A percentile compares a stretch with the other conserved stretches of the same genome.
These are phyloP conservation scores for Coniochaeta ligniaria DNA, from an alignment of 2,329 filamentous ascomycete species.

Conservation along the genomic window DNA sequence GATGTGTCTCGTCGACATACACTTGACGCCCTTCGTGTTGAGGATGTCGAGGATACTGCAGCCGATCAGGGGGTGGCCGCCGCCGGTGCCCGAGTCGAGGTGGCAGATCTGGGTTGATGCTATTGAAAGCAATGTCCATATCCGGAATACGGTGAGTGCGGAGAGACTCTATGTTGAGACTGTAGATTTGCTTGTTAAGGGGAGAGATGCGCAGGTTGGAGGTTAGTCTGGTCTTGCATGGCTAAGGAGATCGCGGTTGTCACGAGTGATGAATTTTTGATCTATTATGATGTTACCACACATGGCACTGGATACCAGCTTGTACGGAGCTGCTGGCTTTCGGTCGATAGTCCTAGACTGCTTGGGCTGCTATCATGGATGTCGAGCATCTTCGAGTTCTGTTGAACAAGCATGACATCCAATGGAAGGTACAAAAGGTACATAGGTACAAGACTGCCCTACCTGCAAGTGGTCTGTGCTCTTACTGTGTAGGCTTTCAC, in stretches of 20 bases:
- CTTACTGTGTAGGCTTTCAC: not conserved
- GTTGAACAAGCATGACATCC: too few species aligned
- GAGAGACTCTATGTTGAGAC: slow-evolving; percentile 48
- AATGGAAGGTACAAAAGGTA: too few species aligned
- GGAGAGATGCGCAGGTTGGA: not conserved
- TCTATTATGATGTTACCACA: too few species aligned
- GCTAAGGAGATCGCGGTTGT: not conserved
- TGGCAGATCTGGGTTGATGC: slow-evolving; percentile 67
- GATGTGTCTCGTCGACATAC: slow-evolving; percentile 61
- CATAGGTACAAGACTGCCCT: too few species aligned
- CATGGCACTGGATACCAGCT: too few species aligned
- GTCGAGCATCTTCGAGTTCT: too few species aligned
- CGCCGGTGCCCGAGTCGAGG: slow-evolving; percentile 53
- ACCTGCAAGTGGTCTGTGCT: not conserved
- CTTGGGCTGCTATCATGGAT: too few species aligned
- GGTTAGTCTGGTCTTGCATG: not conserved
- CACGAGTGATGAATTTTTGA: too few species aligned
- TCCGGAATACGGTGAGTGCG: slow-evolving; percentile 60
- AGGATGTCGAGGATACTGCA: slow-evolving; percentile 59
- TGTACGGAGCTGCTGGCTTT: too few species aligned
- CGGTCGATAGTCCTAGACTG: too few species aligned
- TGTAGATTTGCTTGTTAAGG: slow-evolving; percentile 41
- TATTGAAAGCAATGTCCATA: slow-evolving; percentile 55
- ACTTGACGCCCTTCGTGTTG: slow-evolving; percentile 69
- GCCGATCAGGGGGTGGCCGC: slow-evolving; percentile 59